These are phyloP conservation scores for Nitzschia sp. DNA, from an alignment of 108 stramenopile genomes.

Conservation along the genomic window DNA sequence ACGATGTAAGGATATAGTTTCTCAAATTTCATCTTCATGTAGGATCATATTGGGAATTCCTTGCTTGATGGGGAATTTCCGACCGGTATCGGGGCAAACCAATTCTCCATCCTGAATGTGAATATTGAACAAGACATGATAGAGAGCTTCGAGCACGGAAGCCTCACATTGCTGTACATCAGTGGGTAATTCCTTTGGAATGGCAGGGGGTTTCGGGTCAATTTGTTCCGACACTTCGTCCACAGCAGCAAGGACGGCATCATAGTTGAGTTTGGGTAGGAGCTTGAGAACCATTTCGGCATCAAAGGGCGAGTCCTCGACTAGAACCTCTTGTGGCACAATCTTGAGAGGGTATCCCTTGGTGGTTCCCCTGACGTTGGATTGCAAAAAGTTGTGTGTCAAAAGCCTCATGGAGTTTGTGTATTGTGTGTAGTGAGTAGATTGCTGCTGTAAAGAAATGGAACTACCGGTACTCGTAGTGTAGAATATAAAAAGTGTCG, in stretches of 20 bases:
- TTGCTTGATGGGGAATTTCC: constrained; percentile 89
- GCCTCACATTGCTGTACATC: constrained; percentile 38
- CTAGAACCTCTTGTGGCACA: constrained; percentile 55
- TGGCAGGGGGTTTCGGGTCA: constrained; percentile 15
- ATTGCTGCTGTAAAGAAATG: background rate
- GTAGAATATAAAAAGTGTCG: too few relatives aligned
- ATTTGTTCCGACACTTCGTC: constrained; percentile 40
- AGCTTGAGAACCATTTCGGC: constrained; percentile 57
- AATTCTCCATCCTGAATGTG: constrained; percentile 88
- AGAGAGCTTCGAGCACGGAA: constrained; percentile 47
- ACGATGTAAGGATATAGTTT: too few relatives aligned
- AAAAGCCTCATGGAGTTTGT: constrained; percentile 62
- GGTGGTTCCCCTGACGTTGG: constrained; percentile 73
- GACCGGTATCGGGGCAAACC: constrained; percentile 89
- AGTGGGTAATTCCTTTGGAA: constrained; percentile 27
- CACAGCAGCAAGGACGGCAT: constrained; percentile 50
- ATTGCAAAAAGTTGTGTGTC: constrained; percentile 81
- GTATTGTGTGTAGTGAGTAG: background rate
- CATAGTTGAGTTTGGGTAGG: constrained; percentile 70
- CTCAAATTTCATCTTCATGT: constrained; percentile 94
- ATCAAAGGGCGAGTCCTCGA: constrained; percentile 62
- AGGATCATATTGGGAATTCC: constrained; percentile 97
- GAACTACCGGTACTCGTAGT: too few relatives aligned
- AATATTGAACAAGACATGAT: constrained; percentile 80
- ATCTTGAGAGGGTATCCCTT: constrained; percentile 83